Evolutionary conservation across 257 asterid genomes (phyloP).

Genomic region (Salvia splendens): DNA sequence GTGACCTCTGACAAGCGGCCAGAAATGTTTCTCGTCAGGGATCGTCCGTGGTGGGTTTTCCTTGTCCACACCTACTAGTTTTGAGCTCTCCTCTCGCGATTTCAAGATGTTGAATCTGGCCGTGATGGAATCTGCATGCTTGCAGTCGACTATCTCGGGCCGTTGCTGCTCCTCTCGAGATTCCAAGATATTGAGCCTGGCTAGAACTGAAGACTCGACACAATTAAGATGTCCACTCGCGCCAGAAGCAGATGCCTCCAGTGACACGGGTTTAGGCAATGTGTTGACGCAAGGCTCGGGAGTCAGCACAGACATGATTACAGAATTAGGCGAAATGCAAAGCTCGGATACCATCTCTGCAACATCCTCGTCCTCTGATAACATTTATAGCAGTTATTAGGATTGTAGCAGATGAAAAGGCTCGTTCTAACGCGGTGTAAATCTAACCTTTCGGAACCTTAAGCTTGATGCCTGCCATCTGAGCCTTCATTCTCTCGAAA

Average conservation of each 20-base stretch:
- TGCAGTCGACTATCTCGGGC: slow-evolving; percentile 29
- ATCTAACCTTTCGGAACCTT: slow-evolving; percentile 55
- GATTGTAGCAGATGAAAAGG: slow-evolving; percentile 23
- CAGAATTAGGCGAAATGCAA: slow-evolving; percentile 26
- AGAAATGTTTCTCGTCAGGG: slow-evolving; percentile 20
- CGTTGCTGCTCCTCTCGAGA: slow-evolving; percentile 42
- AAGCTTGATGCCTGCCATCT: slow-evolving; percentile 54
- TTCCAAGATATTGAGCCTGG: slow-evolving; percentile 48
- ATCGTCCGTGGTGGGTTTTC: slow-evolving; percentile 27
- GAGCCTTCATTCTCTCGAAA: slow-evolving; percentile 67
- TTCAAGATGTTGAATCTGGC: slow-evolving; percentile 50
- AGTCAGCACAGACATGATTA: slow-evolving; percentile 22
- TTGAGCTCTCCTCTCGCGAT: slow-evolving; percentile 35
- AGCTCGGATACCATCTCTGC: slow-evolving; percentile 33
- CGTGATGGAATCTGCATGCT: slow-evolving; percentile 42
- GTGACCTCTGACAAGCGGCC: slow-evolving; percentile 20
- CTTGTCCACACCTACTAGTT: slow-evolving; percentile 24
- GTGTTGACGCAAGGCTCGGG: slow-evolving; percentile 26
- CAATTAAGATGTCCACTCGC: slow-evolving; percentile 34
- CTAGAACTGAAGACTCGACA: slow-evolving; percentile 52
- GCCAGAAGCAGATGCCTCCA: slow-evolving; percentile 27
- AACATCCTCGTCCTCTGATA: slow-evolving; percentile 35
- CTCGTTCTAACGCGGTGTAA: slow-evolving; percentile 3
- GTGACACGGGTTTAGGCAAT: slow-evolving; percentile 14
- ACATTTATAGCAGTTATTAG: slow-evolving; percentile 24